Conservation (phyloP, 1,284 basidiomycete genomes). For the Kalmanozyma brasiliensis region DNA sequence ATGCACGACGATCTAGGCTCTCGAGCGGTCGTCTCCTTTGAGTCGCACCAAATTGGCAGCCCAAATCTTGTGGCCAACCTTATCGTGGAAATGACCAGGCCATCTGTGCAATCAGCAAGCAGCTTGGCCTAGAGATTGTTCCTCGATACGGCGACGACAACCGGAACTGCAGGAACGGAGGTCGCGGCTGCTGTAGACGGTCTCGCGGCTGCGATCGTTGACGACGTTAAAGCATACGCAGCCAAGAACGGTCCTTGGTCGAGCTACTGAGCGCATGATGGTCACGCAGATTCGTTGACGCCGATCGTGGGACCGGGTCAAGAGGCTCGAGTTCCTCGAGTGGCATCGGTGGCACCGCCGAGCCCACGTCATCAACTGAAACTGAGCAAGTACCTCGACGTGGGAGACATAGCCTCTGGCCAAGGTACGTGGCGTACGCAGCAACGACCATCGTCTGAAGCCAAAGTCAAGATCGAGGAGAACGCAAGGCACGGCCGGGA, state of each 20-base stretch:
- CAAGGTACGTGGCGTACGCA: no score
- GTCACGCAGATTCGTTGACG: slow-evolving; percentile 7
- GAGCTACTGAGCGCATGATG: not conserved
- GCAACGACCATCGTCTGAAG: no score
- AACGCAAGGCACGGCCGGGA: no score
- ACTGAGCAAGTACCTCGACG: no score
- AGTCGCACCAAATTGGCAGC: slow-evolving; percentile 11
- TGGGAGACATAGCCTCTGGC: no score
- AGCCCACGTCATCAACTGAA: slow-evolving; percentile 1
- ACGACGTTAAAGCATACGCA: slow-evolving; percentile 4
- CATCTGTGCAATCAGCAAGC: not conserved
- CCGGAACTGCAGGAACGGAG: not conserved
- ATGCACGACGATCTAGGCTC: slow-evolving; percentile 31
- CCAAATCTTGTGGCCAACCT: slow-evolving; percentile 7
- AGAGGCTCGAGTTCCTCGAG: not conserved
- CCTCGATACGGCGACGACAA: not conserved
- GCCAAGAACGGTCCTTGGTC: slow-evolving; percentile 12
- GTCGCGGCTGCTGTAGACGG: slow-evolving; percentile 5
- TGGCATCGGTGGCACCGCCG: slow-evolving; percentile 7
- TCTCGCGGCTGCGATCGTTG: slow-evolving; percentile 17
- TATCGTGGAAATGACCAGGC: slow-evolving; percentile 7
- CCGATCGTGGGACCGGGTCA: slow-evolving; percentile 14
- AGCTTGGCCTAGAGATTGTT: no score
- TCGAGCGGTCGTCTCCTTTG: slow-evolving; percentile 27
- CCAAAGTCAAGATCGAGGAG: no score